These are phyloP conservation scores for Phytophthora litchii DNA, from an alignment of 352 stramenopile species.

Conservation along the genomic window DNA sequence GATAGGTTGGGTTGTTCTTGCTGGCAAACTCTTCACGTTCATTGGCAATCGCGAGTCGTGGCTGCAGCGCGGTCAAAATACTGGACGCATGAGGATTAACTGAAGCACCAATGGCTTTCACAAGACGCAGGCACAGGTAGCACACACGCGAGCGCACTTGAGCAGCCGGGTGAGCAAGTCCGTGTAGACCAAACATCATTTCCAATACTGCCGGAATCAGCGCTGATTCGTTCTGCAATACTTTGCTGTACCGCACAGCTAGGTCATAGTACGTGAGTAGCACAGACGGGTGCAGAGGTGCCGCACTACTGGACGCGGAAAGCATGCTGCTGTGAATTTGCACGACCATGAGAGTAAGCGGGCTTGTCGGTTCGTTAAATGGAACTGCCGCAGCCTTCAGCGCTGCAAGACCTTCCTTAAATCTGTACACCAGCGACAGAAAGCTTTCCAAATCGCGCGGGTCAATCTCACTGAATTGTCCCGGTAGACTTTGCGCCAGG, in stretches of 20 bases:
- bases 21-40: conserved; percentile 44
- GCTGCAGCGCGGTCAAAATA: conserved; percentile 69
- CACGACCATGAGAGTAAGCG: conserved; percentile 72
- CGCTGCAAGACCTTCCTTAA: conserved; percentile 80
- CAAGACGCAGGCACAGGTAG: conserved; percentile 82
- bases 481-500: conserved; percentile 56
- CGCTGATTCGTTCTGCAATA: conserved; percentile 70
- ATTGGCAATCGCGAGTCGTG: conserved; percentile 61
- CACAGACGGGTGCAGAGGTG: conserved; percentile 50
- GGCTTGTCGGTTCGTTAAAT: conserved; percentile 68
- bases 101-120: conserved; percentile 72
- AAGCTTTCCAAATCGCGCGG: conserved; percentile 79
- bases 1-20: conserved; percentile 52
- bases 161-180: conserved; percentile 63
- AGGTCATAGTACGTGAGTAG: conserved; percentile 88
- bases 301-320: conserved; percentile 26
- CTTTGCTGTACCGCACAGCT: conserved; percentile 71
- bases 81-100: conserved; percentile 80
- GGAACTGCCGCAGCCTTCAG: conserved; percentile 60
- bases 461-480: conserved; percentile 60
- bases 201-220: conserved; percentile 75
- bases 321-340: conserved; percentile 75
- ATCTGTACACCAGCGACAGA: conserved; percentile 79
- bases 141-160: conserved; percentile 83
- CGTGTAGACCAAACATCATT: conserved; percentile 80